A percentile compares a stretch with the other conserved stretches of the same genome.
phyloP scores from a whole-genome alignment of 2,329 filamentous ascomycete species.

The Pseudogymnoascus sp. region DNA sequence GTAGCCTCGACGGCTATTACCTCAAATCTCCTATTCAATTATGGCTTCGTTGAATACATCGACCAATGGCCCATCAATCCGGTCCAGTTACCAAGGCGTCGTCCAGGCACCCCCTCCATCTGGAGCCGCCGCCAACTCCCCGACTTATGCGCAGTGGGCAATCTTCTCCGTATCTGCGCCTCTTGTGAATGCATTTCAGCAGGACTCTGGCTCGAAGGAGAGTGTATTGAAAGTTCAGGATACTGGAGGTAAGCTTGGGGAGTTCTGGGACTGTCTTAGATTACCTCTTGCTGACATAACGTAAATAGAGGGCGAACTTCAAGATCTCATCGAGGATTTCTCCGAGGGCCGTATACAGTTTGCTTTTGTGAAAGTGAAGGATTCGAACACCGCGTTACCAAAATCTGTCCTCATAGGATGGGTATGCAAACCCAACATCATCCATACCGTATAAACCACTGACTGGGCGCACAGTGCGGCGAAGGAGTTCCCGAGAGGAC shows the following conservation, averaged over 20 bases:
- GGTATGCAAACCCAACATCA: conserved; percentile 35
- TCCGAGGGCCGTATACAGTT: conserved; percentile 96
- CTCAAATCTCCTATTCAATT: conserved; percentile 10
- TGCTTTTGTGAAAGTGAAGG: conserved; percentile 92
- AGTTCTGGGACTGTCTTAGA: not conserved
- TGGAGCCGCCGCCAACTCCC: conserved; percentile 53
- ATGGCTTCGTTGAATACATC: conserved; percentile 80
- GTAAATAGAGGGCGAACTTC: conserved; percentile 72
- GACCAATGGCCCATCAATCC: conserved; percentile 73
- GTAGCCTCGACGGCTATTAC: conserved; percentile 4
- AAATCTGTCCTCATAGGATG: conserved; percentile 93
- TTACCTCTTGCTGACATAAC: conserved; percentile 16
- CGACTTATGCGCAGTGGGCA: conserved; percentile 87
- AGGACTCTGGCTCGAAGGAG: conserved; percentile 73
- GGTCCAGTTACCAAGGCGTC: conserved; percentile 68
- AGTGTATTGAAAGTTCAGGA: conserved; percentile 91
- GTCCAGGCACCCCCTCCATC: conserved; percentile 52
- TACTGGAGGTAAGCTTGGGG: conserved; percentile 59
- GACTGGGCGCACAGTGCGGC: conserved; percentile 56
- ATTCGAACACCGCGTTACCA: conserved; percentile 80
- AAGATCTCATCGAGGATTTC: conserved; percentile 88
- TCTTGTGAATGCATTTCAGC: conserved; percentile 84
- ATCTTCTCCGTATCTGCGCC: conserved; percentile 90
- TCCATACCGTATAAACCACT: conserved; percentile 15
- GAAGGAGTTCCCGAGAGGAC: conserved; percentile 97